Base-by-base conservation (phyloP, 2,329 filamentous ascomycete species). In the Botrytis pseudocinerea region DNA sequence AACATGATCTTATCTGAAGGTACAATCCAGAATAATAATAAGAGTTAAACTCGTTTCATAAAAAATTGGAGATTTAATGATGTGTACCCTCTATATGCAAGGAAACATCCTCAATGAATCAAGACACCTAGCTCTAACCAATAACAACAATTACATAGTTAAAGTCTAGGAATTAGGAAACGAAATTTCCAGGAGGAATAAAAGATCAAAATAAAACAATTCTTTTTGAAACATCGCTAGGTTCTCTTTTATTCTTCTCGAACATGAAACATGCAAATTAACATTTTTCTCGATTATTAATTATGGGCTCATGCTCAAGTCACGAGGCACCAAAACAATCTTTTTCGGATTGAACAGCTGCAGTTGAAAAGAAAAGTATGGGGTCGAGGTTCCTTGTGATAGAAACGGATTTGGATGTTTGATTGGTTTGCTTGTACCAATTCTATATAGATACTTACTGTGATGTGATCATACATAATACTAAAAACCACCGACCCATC, bases 41-140 rank as follows among this genome's bases (percentile, higher is more conserved):
- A n/a, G 25, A 54, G 12, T 54, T 1, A 54, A n/a, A 54, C 0
- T 7, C 5, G 0, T 51, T 12, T 16, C 0, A 28, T 28, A 0
- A 28, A 3, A 3, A 18, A 6, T 18, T 28, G 8, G 6, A n/a
- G n/a, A 25, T 8, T 1, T 3, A 7, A n/a, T 8, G 16, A 54
- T 3, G 0, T 28, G 16, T 3, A 28, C 25, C n/a, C 12, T 6
- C 51, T 54, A 28, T 8, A n/a, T 16, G 3, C n/a, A 7, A 54
- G 14, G 2, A 54, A 18, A 54, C 2, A 1, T 25, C 48, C 12
- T 28, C 10, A 54, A 54, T 25, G 14, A 51, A n/a, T 54, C 4
- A 7, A n/a, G 0, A 5, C 2, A 54, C 14, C 48, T 28, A 1
- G 1, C n/a, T 14, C 14, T 4, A 5, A 54, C 2, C 16, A 54